Base-by-base conservation (phyloP, 108 stramenopile species). In the Skeletonema marinoi region DNA sequence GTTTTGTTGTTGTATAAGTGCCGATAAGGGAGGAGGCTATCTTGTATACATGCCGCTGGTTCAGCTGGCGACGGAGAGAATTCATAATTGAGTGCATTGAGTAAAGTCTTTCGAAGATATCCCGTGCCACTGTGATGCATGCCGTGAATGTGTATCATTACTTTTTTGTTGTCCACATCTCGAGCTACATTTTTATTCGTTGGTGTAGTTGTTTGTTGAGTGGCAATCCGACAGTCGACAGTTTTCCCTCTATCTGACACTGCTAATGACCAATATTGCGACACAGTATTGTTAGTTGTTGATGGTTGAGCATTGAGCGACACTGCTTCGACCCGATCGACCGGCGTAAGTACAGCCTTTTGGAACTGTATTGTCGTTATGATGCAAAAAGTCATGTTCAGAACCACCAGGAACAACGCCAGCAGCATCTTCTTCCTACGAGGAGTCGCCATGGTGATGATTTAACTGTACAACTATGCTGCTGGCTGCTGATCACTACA, bases 111-210 rank as follows among this genome's bases (percentile, higher is more conserved):
- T 62, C 75, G 36, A 19, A 76, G 21, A 62, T 61, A 76, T 60
- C 75, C 75, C 35, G 75, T 76, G 30, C 75, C 75, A 9, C 58
- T 76, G 30, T 76, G 75, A 48, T 76, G 75, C 66, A 76, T 33
- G 2, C 75, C 75, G 48, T 76, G 75, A 76, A 76, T 76, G 46
- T 76, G 75, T 56, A 76, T 76, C 4, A 68, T 58, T 17, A 68
- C 62, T 68, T 75, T 54, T 68, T 75, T 54, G 17, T 76, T 60
- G 36, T 61, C 68, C 31, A 33, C 30, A 30, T 46, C 4, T 69
- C 4, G 13, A 56, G 50, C 14, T 14, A 32, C 13, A n/a, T 25
- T 25, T 25, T 54, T 30, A 16, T 32, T 6, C 10, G 50, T 3
- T 11, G 29, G 4, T 50, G 5, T 25, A 0, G 17, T 33, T 17